Evolutionary conservation across 768 basidiomycete genomes (phyloP).

Genomic region (Boletus insuetus): DNA sequence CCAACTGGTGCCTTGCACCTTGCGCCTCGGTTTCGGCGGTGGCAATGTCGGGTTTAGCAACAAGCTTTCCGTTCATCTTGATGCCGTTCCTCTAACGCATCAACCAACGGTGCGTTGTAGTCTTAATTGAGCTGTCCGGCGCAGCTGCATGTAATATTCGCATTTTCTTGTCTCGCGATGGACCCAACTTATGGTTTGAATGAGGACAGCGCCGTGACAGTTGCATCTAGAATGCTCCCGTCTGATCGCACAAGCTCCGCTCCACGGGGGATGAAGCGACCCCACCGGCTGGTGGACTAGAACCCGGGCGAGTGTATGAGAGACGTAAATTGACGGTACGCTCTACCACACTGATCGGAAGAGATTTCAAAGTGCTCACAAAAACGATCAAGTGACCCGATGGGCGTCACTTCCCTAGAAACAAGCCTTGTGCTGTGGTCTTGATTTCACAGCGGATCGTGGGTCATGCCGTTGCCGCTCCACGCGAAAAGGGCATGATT

Average conservation of each 20-base stretch:
- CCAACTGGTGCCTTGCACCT: neutral
- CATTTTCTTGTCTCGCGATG: neutral
- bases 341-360: constrained; percentile 5
- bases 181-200: neutral
- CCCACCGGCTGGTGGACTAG: neutral
- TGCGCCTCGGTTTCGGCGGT: neutral
- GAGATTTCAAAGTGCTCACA: neutral
- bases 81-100: neutral
- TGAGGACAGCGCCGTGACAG: neutral
- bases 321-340: constrained; percentile 8
- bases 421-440: neutral
- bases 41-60: neutral
- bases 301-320: neutral
- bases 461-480: neutral
- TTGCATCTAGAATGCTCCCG: neutral
- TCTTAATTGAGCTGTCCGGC: constrained; percentile 1
- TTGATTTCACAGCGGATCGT: neutral
- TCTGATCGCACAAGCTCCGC: constrained; percentile 4
- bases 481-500: neutral
- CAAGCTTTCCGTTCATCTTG: neutral
- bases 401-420: no score
- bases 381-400: neutral
- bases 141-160: neutral
- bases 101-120: neutral
- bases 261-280: constrained; percentile 10